Evolutionary conservation across 2,329 filamentous ascomycete genomes (phyloP).

Genomic region (Trichoderma polysporum): DNA sequence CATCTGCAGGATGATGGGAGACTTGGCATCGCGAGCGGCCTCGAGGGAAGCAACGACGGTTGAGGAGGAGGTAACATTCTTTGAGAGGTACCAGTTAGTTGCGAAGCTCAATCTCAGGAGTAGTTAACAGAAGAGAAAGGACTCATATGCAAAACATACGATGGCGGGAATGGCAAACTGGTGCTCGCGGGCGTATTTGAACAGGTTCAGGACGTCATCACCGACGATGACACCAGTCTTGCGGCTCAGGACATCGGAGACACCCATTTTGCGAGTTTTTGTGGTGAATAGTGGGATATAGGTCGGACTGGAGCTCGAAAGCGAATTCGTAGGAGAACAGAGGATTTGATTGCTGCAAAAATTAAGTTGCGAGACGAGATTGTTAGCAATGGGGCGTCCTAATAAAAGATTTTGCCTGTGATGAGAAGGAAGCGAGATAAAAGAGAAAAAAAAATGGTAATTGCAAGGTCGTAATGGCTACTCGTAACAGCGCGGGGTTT

Average conservation of each 20-base stretch:
- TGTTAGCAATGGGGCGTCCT: constrained; percentile 7
- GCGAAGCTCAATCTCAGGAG: background rate
- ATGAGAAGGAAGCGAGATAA: constrained; percentile 4
- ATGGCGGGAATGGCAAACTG: constrained; percentile 86
- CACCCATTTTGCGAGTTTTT: constrained; percentile 39
- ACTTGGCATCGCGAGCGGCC: constrained; percentile 88
- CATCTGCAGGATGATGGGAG: constrained; percentile 89
- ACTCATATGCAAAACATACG: constrained; percentile 33
- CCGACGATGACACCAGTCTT: constrained; percentile 56
- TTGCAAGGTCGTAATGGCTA: constrained; percentile 18
- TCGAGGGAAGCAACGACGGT: constrained; percentile 77
- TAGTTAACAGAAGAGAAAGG: no score
- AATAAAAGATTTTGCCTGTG: background rate
- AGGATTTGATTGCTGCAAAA: background rate
- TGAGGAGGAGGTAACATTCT: constrained; percentile 90
- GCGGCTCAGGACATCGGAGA: constrained; percentile 46
- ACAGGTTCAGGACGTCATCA: constrained; percentile 63
- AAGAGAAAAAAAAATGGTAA: constrained; percentile 10
- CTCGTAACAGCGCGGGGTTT: constrained; percentile 21
- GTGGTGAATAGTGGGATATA: background rate
- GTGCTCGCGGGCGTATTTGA: constrained; percentile 86
- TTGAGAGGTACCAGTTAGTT: constrained; percentile 6
- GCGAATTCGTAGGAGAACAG: background rate
- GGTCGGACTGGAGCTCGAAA: background rate
- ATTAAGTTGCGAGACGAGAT: background rate